Evolutionary conservation across 2,329 filamentous ascomycete genomes (phyloP).

Genomic region (Penicillium sp.): DNA sequence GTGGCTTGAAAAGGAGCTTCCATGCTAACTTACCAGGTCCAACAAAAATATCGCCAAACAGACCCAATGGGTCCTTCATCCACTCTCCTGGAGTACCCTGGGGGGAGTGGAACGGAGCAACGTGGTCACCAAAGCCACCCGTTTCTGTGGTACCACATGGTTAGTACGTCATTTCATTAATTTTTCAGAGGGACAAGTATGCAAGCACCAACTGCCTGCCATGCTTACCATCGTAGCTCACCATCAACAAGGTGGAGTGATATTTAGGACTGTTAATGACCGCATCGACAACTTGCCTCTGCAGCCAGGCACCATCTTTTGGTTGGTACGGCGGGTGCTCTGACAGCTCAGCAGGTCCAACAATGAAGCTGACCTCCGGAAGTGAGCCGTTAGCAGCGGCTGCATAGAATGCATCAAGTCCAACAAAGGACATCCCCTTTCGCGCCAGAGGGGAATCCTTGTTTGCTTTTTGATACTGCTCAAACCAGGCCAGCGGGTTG

Average conservation of each 20-base stretch:
- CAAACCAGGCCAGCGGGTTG: slow-evolving; percentile 50
- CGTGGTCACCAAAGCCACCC: slow-evolving; percentile 52
- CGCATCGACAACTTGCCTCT: slow-evolving; percentile 48
- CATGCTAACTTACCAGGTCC: slow-evolving; percentile 33
- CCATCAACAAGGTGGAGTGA: slow-evolving; percentile 44
- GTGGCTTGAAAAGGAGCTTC: background rate
- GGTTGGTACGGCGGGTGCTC: slow-evolving; percentile 52
- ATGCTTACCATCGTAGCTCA: slow-evolving; percentile 45
- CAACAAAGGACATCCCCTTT: slow-evolving; percentile 44
- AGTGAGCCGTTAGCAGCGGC: slow-evolving; percentile 48
- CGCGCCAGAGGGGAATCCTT: slow-evolving; percentile 39
- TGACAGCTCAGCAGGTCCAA: slow-evolving; percentile 46
- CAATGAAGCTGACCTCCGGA: slow-evolving; percentile 48
- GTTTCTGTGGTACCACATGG: slow-evolving; percentile 35
- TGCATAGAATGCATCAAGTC: slow-evolving; percentile 47
- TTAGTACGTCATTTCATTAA: background rate
- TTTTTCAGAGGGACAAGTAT: background rate
- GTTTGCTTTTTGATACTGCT: slow-evolving; percentile 46
- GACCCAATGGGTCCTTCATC: slow-evolving; percentile 43
- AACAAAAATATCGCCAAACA: slow-evolving; percentile 39
- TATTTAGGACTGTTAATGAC: slow-evolving; percentile 48
- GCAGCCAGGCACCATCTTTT: slow-evolving; percentile 51
- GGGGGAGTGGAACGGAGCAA: slow-evolving; percentile 48
- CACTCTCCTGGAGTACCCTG: slow-evolving; percentile 49
- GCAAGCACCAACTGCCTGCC: background rate